Evolutionary conservation across 2,329 filamentous ascomycete genomes (phyloP).

Genomic region (Monosporascus sp.): DNA sequence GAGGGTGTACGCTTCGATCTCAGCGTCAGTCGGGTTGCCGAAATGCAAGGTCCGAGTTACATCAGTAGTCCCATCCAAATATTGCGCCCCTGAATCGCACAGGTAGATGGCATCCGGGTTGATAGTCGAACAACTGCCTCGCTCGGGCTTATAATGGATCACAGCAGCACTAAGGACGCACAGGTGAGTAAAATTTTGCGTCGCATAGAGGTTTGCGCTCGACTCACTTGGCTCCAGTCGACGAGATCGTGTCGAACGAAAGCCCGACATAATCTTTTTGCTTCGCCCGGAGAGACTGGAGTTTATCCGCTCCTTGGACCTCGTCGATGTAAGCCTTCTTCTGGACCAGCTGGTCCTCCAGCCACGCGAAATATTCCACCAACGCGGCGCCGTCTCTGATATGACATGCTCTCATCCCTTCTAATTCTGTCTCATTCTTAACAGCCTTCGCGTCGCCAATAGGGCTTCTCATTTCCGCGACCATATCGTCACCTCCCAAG

Average conservation of each 20-base stretch:
- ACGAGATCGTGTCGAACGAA: conserved; percentile 94
- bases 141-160: conserved; percentile 92
- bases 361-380: conserved; percentile 92
- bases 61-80: conserved; percentile 91
- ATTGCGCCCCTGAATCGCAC: conserved; percentile 97
- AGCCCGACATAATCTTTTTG: conserved; percentile 77
- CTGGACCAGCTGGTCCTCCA: conserved; percentile 78
- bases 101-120: conserved; percentile 85
- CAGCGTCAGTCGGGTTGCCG: conserved; percentile 73
- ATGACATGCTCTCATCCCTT: conserved; percentile 92
- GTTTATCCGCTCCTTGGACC: conserved; percentile 84
- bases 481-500: conserved; percentile 77
- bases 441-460: conserved; percentile 88
- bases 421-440: conserved; percentile 85
- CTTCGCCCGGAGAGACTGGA: conserved; percentile 68
- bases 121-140: conserved; percentile 73
- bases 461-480: conserved; percentile 83
- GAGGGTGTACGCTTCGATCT: conserved; percentile 86
- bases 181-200: conserved; percentile 7
- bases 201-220: not conserved
- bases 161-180: conserved; percentile 67
- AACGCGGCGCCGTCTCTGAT: conserved; percentile 88
- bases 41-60: conserved; percentile 94
- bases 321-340: conserved; percentile 77
- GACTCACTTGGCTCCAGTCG: conserved; percentile 70